Percentiles rank a stretch among this genome's conserved stretches.
Evolutionary conservation across 2,329 filamentous ascomycete species (phyloP).

Genomic region (Fusarium vanettenii): DNA sequence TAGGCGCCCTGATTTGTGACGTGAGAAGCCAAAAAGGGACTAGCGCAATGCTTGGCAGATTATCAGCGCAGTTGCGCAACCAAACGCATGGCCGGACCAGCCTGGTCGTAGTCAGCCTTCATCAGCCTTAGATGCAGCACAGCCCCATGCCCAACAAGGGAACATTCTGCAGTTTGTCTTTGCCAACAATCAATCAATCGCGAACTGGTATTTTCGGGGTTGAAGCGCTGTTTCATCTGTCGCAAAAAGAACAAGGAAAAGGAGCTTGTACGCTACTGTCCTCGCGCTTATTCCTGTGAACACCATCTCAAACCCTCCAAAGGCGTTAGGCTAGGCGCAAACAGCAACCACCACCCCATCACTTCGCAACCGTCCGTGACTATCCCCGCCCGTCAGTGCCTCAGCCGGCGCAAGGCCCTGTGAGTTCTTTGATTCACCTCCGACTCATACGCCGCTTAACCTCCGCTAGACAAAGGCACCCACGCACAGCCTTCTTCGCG

Average conservation of each 20-base stretch:
- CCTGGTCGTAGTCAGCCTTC: not conserved
- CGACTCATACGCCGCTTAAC: constrained; percentile 20
- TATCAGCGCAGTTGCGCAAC: not conserved
- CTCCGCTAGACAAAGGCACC: not conserved
- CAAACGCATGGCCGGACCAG: not conserved
- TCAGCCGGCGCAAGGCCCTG: constrained; percentile 27
- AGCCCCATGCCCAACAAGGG: not conserved
- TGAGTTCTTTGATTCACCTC: constrained; percentile 25
- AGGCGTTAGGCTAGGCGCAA: constrained; percentile 11
- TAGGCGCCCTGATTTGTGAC: not conserved
- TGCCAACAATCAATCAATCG: not conserved
- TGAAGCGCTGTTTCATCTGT: not conserved
- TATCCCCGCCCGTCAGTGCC: constrained; percentile 24
- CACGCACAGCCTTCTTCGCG: constrained; percentile 1
- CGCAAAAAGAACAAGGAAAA: not conserved
- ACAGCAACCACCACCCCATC: constrained; percentile 1
- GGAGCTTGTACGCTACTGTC: not conserved
- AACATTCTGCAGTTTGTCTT: not conserved
- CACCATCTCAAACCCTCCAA: not conserved
- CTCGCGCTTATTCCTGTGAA: not conserved
- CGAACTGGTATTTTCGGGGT: not conserved
- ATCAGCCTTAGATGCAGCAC: not conserved
- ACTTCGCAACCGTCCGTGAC: not conserved
- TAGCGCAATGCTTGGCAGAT: not conserved
- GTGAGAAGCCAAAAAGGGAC: not conserved